These are phyloP conservation scores for Fraxinus platypoda DNA, from an alignment of 305 asterid species.

Conservation along the genomic window DNA sequence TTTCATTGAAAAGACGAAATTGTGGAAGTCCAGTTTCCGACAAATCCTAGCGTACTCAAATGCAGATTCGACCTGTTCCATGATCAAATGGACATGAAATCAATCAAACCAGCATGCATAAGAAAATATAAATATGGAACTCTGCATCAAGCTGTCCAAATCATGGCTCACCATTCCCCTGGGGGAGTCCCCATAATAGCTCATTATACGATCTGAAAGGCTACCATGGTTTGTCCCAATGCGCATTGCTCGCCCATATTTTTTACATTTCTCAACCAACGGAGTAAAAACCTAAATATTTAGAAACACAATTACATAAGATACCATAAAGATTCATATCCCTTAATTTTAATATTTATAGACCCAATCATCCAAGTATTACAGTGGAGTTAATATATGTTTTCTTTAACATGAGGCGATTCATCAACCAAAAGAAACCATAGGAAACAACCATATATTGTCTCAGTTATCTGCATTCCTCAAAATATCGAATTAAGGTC, in stretches of 20 bases:
- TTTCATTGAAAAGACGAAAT: constrained; percentile 97
- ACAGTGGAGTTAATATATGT: neutral
- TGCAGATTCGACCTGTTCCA: constrained; percentile 91
- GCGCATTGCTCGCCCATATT: constrained; percentile 94
- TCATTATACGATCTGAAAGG: constrained; percentile 98
- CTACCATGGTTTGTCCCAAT: constrained; percentile 99
- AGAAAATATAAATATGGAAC: neutral
- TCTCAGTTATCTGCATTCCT: neutral
- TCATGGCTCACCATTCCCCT: constrained; percentile 87
- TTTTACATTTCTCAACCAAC: constrained; percentile 94
- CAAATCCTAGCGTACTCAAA: constrained; percentile 97
- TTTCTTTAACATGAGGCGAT: neutral
- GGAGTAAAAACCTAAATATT: constrained; percentile 80
- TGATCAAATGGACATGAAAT: constrained; percentile 14
- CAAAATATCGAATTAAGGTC: neutral
- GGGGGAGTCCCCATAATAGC: constrained; percentile 97
- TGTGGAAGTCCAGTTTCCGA: constrained; percentile 90
- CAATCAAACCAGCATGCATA: constrained; percentile 3
- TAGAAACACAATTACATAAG: constrained; percentile 14
- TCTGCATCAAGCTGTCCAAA: constrained; percentile 9
- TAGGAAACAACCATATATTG: neutral
- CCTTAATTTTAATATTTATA: neutral
- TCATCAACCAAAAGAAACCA: constrained; percentile 5
- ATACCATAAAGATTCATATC: neutral
- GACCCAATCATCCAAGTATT: neutral